Evolutionary conservation across 2,329 filamentous ascomycete species (phyloP).

Genomic region (Whalleya microplaca): DNA sequence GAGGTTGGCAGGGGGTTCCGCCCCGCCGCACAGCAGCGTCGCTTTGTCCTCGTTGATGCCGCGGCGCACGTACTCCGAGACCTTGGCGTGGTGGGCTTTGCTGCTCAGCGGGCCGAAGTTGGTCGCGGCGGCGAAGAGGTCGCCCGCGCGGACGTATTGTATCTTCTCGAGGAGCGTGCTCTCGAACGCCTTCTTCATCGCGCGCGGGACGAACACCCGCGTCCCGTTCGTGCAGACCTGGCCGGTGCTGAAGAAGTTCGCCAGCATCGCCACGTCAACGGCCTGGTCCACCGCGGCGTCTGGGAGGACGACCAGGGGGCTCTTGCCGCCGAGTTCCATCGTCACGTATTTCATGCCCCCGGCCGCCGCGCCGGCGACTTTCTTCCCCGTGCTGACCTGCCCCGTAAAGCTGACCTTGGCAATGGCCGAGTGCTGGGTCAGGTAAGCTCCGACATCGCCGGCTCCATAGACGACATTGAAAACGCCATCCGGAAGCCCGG

Average conservation of each 20-base stretch:
- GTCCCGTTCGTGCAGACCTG: conserved; percentile 95
- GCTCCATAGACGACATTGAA: conserved; percentile 87
- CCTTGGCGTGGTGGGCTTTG: conserved; percentile 74
- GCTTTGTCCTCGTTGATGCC: conserved; percentile 76
- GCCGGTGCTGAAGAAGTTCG: conserved; percentile 89
- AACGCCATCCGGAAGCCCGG: conserved; percentile 78
- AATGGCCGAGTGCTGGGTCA: conserved; percentile 72
- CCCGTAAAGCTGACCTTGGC: conserved; percentile 91
- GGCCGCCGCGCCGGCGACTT: conserved; percentile 76
- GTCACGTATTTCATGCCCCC: conserved; percentile 87
- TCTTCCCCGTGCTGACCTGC: conserved; percentile 80
- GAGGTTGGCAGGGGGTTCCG: conserved; percentile 57
- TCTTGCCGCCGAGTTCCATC: conserved; percentile 91
- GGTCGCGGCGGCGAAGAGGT: conserved; percentile 70
- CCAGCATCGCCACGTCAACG: conserved; percentile 90
- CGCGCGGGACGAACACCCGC: conserved; percentile 76
- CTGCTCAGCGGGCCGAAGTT: conserved; percentile 88
- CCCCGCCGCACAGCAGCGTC: conserved; percentile 73
- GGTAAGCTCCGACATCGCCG: conserved; percentile 74
- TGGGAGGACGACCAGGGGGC: conserved; percentile 76
- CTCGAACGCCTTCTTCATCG: conserved; percentile 71
- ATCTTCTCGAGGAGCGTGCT: conserved; percentile 71
- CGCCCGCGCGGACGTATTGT: conserved; percentile 69
- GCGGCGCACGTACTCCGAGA: conserved; percentile 74
- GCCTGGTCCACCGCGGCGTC: conserved; percentile 79